Percentiles rank a stretch among this genome's conserved stretches.
These are phyloP conservation scores for Fusarium tjaetaba DNA, from an alignment of 2,329 filamentous ascomycete species.

Conservation along the genomic window DNA sequence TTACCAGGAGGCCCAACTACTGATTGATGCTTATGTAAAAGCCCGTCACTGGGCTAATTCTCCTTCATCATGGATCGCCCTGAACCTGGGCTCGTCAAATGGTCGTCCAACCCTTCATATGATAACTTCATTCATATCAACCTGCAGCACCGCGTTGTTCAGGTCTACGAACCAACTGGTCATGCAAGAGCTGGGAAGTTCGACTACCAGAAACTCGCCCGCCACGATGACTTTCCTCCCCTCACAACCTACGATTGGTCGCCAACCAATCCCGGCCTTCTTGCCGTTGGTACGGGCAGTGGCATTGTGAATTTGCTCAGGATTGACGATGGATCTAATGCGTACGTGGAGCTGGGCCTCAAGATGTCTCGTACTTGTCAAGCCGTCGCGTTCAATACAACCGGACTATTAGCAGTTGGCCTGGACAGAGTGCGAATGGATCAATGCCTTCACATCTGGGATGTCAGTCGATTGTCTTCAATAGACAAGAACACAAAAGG, in stretches of 20 bases:
- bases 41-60: background rate
- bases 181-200: constrained; percentile 66
- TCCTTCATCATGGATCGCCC: constrained; percentile 63
- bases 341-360: constrained; percentile 72
- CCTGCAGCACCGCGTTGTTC: constrained; percentile 69
- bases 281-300: constrained; percentile 79
- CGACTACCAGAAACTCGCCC: constrained; percentile 65
- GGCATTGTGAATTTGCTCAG: constrained; percentile 80
- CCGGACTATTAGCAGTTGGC: constrained; percentile 78
- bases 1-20: background rate
- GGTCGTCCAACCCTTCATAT: constrained; percentile 68
- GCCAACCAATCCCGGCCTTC: constrained; percentile 68
- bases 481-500: constrained; percentile 59
- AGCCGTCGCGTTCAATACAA: constrained; percentile 80
- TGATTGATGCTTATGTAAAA: background rate
- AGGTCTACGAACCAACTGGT: constrained; percentile 71
- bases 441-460: constrained; percentile 84
- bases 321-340: constrained; percentile 75
- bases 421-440: constrained; percentile 85
- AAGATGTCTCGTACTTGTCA: constrained; percentile 83
- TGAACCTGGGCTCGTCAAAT: constrained; percentile 71
- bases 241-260: constrained; percentile 76
- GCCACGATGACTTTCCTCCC: constrained; percentile 71
- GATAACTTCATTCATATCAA: constrained; percentile 74
- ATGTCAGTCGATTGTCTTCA: constrained; percentile 71